phyloP scores from a whole-genome alignment of 176 grass and related monocot species.

The Thinopyrum elongatum region DNA sequence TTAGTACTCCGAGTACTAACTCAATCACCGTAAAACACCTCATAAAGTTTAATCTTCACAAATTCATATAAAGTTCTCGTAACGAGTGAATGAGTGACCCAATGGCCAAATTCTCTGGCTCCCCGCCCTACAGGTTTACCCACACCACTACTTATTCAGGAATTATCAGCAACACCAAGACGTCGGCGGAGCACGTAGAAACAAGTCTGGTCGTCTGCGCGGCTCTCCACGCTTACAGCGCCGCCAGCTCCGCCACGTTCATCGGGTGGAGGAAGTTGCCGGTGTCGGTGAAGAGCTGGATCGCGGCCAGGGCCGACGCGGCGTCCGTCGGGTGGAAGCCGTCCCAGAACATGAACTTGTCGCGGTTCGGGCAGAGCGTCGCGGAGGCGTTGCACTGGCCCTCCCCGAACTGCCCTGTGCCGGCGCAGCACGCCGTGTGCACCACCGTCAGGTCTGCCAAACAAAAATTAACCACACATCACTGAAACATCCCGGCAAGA shows the following conservation, averaged over 20 bases:
- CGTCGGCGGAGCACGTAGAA: too few relatives aligned
- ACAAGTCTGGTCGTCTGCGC: not conserved
- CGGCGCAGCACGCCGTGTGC: slow-evolving; percentile 42
- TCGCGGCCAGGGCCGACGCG: slow-evolving; percentile 6
- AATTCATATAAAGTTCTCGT: too few relatives aligned
- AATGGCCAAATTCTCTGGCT: too few relatives aligned
- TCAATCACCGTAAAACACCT: too few relatives aligned
- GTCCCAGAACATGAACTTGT: slow-evolving; percentile 71
- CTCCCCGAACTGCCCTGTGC: too few relatives aligned
- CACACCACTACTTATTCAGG: too few relatives aligned
- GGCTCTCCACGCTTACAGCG: not conserved
- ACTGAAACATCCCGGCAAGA: too few relatives aligned
- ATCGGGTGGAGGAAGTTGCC: slow-evolving; percentile 48
- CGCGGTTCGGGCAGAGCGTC: slow-evolving; percentile 36
- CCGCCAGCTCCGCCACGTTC: slow-evolving; percentile 56
- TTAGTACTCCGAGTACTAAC: too few relatives aligned
- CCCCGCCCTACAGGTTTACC: too few relatives aligned
- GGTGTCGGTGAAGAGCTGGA: slow-evolving; percentile 27
- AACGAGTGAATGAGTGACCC: too few relatives aligned
- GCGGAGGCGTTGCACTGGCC: not conserved
- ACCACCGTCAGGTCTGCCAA: slow-evolving; percentile 32
- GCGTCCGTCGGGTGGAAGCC: slow-evolving; percentile 50
- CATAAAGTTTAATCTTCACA: too few relatives aligned
- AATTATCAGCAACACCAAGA: too few relatives aligned
- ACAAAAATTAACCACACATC: not conserved